Conservation (phyloP, 2,329 filamentous ascomycete genomes). For the Exophiala sp. region DNA sequence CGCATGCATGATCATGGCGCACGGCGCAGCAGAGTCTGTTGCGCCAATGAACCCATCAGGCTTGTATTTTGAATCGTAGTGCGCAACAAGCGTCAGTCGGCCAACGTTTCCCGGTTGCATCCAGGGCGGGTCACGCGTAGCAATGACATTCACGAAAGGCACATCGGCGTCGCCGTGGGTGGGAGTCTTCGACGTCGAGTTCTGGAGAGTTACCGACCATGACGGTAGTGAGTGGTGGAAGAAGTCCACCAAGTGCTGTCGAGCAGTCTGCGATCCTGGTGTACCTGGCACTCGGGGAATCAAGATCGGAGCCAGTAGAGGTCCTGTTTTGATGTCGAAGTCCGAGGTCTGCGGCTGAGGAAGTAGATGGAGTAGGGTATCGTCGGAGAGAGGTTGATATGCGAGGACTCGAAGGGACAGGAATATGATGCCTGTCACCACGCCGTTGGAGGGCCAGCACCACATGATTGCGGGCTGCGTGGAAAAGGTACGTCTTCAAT, state of each 20-base stretch:
- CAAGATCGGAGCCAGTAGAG: conserved; percentile 78
- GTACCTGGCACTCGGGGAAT: conserved; percentile 85
- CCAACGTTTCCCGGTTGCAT: conserved; percentile 66
- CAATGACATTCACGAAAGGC: conserved; percentile 81
- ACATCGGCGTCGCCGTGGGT: conserved; percentile 63
- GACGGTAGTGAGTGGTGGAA: conserved; percentile 66
- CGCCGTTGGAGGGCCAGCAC: conserved; percentile 3
- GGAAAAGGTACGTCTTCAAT: neutral
- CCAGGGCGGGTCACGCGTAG: conserved; percentile 84
- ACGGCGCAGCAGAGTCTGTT: conserved; percentile 87
- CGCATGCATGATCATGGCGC: conserved; percentile 85
- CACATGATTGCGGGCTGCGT: conserved; percentile 9
- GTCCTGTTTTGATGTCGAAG: conserved; percentile 71
- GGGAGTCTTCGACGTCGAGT: conserved; percentile 80
- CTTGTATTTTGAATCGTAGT: conserved; percentile 80
- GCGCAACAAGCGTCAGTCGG: conserved; percentile 78
- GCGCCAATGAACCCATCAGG: conserved; percentile 88
- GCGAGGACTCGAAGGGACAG: conserved; percentile 32
- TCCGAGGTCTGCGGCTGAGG: conserved; percentile 62
- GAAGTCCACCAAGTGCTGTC: conserved; percentile 78
- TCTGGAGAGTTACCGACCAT: conserved; percentile 80
- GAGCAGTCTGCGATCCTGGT: conserved; percentile 63
- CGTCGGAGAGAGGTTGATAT: conserved; percentile 64
- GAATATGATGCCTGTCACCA: conserved; percentile 4
- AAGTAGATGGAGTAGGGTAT: conserved; percentile 59